Percentiles rank a stretch among this genome's conserved stretches.
phyloP scores from a whole-genome alignment of 352 stramenopile species.

The Globisporangium apiculatum region DNA sequence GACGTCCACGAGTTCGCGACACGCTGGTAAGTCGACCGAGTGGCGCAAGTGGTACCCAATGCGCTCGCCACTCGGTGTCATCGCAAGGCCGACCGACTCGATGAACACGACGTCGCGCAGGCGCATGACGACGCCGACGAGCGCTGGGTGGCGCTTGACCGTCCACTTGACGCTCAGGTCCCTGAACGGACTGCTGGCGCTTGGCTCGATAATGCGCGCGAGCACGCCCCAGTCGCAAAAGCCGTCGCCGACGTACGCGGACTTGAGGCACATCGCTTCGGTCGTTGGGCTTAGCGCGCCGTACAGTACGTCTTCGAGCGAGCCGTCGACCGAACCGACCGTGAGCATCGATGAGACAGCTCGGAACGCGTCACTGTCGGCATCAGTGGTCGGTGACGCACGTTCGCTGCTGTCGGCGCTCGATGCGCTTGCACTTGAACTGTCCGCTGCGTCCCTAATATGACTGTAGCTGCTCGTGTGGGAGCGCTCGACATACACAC shows the following conservation, averaged over 20 bases:
- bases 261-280: conserved; percentile 43
- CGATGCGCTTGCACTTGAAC: background rate
- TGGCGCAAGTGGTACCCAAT: conserved; percentile 53
- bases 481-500: conserved; percentile 12
- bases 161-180: conserved; percentile 56
- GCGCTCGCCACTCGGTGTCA: conserved; percentile 30
- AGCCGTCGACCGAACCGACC: conserved; percentile 23
- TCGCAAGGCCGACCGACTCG: conserved; percentile 37
- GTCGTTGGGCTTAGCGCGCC: conserved; percentile 40
- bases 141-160: conserved; percentile 20
- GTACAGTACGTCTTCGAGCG: conserved; percentile 57
- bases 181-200: conserved; percentile 34
- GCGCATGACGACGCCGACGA: conserved; percentile 27
- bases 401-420: background rate
- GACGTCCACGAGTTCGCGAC: conserved; percentile 30
- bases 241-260: conserved; percentile 38
- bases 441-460: background rate
- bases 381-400: background rate
- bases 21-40: conserved; percentile 29
- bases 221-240: conserved; percentile 46
- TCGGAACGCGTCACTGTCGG: background rate
- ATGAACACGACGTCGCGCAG: conserved; percentile 52
- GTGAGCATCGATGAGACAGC: conserved; percentile 15
- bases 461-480: background rate
- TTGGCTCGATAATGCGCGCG: conserved; percentile 22